Evolutionary conservation across 225 moss, liverwort and hornwort genomes (phyloP).

Genomic region (Anthoceros angustus): DNA sequence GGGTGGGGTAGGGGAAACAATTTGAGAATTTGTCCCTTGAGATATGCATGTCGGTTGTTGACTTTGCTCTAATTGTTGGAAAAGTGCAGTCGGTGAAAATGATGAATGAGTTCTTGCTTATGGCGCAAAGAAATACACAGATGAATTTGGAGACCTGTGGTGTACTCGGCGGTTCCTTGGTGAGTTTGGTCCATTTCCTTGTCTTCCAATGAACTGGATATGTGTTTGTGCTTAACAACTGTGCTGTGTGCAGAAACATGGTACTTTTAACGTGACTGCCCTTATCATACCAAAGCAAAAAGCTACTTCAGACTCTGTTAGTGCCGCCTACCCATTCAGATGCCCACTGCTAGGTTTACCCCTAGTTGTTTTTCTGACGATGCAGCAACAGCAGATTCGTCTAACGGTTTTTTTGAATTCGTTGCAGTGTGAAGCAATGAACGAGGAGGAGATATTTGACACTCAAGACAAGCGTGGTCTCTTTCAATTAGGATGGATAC

Average conservation of each 20-base stretch:
- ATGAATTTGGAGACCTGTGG: slow-evolving; percentile 96
- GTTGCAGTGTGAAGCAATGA: slow-evolving; percentile 77
- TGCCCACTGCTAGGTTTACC: neutral
- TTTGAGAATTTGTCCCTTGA: neutral
- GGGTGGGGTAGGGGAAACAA: neutral
- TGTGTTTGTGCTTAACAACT: no score
- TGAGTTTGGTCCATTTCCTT: slow-evolving; percentile 18
- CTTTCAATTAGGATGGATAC: slow-evolving; percentile 99
- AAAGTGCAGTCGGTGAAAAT: slow-evolving; percentile 64
- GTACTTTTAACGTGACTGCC: slow-evolving; percentile 70
- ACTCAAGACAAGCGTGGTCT: slow-evolving; percentile 86
- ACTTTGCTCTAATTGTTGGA: neutral
- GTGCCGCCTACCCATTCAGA: slow-evolving; percentile 13
- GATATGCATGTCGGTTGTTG: neutral
- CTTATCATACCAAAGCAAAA: slow-evolving; percentile 97
- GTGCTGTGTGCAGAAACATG: slow-evolving; percentile 46
- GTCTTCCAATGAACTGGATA: neutral
- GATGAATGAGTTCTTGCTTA: slow-evolving; percentile 96
- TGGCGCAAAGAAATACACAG: slow-evolving; percentile 64
- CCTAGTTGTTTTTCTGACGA: no score
- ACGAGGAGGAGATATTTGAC: slow-evolving; percentile 97
- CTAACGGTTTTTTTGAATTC: slow-evolving; percentile 7
- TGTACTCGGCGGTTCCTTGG: slow-evolving; percentile 80
- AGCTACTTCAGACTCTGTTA: slow-evolving; percentile 91
- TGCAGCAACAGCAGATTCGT: neutral